phyloP scores from a whole-genome alignment of 805 yeast species.

The Barnettozyma siamensis region DNA sequence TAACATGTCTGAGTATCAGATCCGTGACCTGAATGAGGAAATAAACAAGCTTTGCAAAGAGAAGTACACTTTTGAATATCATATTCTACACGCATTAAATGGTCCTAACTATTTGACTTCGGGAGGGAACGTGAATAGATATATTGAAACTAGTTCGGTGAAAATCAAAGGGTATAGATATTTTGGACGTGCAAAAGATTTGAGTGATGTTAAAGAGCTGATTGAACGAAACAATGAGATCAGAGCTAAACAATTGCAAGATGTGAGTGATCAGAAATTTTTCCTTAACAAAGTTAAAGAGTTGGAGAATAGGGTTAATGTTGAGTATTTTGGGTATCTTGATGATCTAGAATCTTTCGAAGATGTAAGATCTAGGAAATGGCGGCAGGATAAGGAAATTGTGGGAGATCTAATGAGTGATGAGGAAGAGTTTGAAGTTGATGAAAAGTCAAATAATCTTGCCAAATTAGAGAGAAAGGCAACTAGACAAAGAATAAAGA shows the following conservation, averaged over 20 bases:
- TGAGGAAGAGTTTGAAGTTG: neutral
- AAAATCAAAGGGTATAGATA: slow-evolving; percentile 37
- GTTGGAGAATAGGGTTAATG: slow-evolving; percentile 25
- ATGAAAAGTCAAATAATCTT: slow-evolving; percentile 9
- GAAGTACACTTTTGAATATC: slow-evolving; percentile 72
- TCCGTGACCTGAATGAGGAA: slow-evolving; percentile 71
- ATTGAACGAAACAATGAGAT: slow-evolving; percentile 31
- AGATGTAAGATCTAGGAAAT: slow-evolving; percentile 1
- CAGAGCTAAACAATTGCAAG: slow-evolving; percentile 14
- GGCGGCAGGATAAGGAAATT: slow-evolving; percentile 11
- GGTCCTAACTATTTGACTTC: slow-evolving; percentile 57
- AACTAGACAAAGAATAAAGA: slow-evolving; percentile 17
- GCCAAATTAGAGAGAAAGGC: slow-evolving; percentile 27
- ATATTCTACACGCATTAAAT: slow-evolving; percentile 54
- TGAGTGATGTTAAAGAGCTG: slow-evolving; percentile 62
- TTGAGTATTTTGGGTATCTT: slow-evolving; percentile 39
- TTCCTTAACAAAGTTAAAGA: slow-evolving; percentile 16
- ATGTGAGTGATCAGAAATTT: slow-evolving; percentile 18
- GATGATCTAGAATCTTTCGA: slow-evolving; percentile 23
- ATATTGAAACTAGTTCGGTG: slow-evolving; percentile 15
- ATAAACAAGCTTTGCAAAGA: slow-evolving; percentile 63
- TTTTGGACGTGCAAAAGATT: slow-evolving; percentile 78
- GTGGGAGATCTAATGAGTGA: slow-evolving; percentile 11
- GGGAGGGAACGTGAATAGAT: slow-evolving; percentile 14
- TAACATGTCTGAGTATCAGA: slow-evolving; percentile 48